Evolutionary conservation across 129 eudicot genomes (phyloP).

Genomic region (Sambucus nigra): DNA sequence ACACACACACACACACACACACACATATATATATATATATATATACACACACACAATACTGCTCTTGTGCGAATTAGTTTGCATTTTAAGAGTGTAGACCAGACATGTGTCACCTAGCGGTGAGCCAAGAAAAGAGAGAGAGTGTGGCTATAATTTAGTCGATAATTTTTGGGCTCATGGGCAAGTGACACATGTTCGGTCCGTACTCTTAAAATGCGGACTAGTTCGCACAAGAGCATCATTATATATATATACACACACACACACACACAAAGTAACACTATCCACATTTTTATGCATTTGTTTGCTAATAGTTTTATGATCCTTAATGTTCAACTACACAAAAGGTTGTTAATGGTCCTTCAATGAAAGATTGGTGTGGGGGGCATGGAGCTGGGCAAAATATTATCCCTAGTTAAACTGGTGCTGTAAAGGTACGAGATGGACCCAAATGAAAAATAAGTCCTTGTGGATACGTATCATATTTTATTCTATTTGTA

Average conservation of each 20-base stretch:
- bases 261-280: no score
- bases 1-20: neutral
- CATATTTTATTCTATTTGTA: neutral
- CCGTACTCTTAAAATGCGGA: no score
- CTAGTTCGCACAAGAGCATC: no score
- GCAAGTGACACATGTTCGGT: no score
- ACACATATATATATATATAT: no score
- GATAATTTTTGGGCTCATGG: no score
- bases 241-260: no score
- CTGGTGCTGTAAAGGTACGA: constrained; percentile 92
- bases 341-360: constrained; percentile 94
- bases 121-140: no score
- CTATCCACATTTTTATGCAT: neutral
- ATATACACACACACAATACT: no score
- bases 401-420: constrained; percentile 92
- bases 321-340: constrained; percentile 48
- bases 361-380: constrained; percentile 98
- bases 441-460: neutral
- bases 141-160: no score
- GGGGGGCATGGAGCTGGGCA: constrained; percentile 98
- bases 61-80: no score
- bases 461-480: neutral
- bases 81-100: neutral
- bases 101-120: no score
- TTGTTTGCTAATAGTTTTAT: neutral